Conservation (phyloP, 306 rosid genomes). For the Cicer chorassanicum region DNA sequence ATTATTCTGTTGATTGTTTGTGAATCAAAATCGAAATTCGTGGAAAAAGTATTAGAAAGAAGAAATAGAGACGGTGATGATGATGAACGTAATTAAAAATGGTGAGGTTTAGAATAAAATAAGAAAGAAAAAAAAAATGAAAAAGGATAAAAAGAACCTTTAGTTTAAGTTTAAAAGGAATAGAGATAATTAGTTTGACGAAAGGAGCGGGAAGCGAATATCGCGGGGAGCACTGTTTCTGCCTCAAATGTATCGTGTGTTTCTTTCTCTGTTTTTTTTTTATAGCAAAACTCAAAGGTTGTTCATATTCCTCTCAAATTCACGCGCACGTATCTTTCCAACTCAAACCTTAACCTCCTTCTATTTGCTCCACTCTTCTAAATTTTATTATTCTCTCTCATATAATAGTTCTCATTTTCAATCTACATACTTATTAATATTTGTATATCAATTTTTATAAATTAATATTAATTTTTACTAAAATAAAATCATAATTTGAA, state of each 20-base stretch:
- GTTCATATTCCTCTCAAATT: neutral
- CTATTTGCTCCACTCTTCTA: no score
- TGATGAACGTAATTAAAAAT: neutral
- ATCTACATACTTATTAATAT: no score
- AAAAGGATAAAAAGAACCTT: neutral
- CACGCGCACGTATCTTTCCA: neutral
- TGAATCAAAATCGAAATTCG: neutral
- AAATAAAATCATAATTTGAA: no score
- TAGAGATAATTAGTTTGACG: conserved; percentile 4
- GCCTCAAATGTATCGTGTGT: neutral
- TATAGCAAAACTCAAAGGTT: neutral
- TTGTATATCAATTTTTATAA: no score
- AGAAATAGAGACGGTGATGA: neutral
- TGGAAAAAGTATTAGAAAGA: neutral
- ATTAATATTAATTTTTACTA: no score
- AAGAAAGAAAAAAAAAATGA: neutral
- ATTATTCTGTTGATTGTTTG: neutral
- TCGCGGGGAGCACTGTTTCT: neutral
- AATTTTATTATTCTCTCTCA: no score
- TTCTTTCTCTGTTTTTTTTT: neutral
- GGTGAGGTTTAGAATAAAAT: neutral
- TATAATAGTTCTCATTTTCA: no score
- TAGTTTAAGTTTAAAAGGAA: neutral
- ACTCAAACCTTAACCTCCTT: neutral
- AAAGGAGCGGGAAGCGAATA: conserved; percentile 22